Evolutionary conservation across 208 protist genomes (phyloP), one percentile per base, ranked within the genome.

Genomic region (Trypanosoma boissoni): DNA sequence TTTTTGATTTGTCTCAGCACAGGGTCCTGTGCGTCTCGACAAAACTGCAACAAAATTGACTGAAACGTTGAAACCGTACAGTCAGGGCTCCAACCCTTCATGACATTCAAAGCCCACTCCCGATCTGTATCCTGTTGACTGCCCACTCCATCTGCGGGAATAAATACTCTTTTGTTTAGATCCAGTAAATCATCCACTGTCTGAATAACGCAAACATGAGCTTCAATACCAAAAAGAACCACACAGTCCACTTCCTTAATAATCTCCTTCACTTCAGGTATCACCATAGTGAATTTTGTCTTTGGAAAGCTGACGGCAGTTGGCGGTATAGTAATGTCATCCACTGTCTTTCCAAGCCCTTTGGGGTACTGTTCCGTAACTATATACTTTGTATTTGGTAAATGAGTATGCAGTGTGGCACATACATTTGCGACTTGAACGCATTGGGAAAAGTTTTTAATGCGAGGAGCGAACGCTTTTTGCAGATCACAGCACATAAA

Each of bases 331-430:
- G 57, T 69, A 18, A 92, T 66, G 28, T 86, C 82, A 27, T 72
- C 72, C 26, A 85, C 83, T 16, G 74, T 88, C 56, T 55, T 56
- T 0, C 86, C 79, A 0, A 92, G 64, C 10, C 76, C 82, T 36
- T 92, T 90, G 3, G 81, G 86, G 65, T 92, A 90, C 61, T 92
- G 86, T 76, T 92, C 82, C 28, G 86, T 92, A 9, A 83, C 75
- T 39, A 88, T 80, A 70, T 83, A 89, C 64, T 78, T 81, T 20
- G 85, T 88, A 54, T 80, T 34, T 5, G 75, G 67, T n/a, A 88
- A 32, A 2, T 63, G 42, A 55, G 74, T 61, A 66, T 87, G 80
- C 31, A 85, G 44, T 20, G 53, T 50, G 1, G 76, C 81, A 44
- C 88, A 74, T 0, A 77, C 81, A 59, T 92, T 92, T 3, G 86